These are phyloP conservation scores for Rhodotorula mucilaginosa DNA, from an alignment of 1,284 basidiomycete genomes.

Conservation along the genomic window DNA sequence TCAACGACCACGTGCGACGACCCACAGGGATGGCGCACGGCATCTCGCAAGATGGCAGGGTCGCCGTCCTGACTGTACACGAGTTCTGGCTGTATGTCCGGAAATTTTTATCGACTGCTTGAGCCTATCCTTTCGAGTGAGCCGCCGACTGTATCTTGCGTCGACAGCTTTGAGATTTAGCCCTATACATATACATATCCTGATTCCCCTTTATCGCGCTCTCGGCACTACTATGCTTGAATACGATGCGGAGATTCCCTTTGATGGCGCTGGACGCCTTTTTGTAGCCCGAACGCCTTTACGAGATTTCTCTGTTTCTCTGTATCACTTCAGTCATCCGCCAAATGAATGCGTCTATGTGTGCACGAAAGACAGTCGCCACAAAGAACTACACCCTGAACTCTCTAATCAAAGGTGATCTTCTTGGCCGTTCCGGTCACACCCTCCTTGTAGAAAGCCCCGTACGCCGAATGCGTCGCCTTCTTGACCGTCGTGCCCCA, in stretches of 20 bases:
- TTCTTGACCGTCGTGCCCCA: conserved; percentile 98
- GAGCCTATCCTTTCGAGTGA: neutral
- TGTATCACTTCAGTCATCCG: too few species aligned
- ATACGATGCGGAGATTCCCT: too few species aligned
- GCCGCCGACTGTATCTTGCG: neutral
- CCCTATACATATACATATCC: neutral
- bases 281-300: too few species aligned
- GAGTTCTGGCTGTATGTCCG: conserved; percentile 29
- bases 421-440: conserved; percentile 74
- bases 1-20: too few species aligned
- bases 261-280: too few species aligned
- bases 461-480: conserved; percentile 53
- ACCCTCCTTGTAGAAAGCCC: conserved; percentile 78
- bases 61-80: conserved; percentile 47
- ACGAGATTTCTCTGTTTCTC: too few species aligned
- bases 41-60: conserved; percentile 48
- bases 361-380: too few species aligned
- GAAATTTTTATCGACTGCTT: neutral
- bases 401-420: conserved; percentile 68
- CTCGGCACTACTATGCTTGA: too few species aligned
- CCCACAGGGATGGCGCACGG: conserved; percentile 47
- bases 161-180: neutral
- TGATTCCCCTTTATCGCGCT: neutral
- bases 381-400: neutral
- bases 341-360: too few species aligned